A percentile compares a stretch with the other conserved stretches of the same genome.
Conservation (phyloP, 768 basidiomycete genomes). For the Suillus subluteus region DNA sequence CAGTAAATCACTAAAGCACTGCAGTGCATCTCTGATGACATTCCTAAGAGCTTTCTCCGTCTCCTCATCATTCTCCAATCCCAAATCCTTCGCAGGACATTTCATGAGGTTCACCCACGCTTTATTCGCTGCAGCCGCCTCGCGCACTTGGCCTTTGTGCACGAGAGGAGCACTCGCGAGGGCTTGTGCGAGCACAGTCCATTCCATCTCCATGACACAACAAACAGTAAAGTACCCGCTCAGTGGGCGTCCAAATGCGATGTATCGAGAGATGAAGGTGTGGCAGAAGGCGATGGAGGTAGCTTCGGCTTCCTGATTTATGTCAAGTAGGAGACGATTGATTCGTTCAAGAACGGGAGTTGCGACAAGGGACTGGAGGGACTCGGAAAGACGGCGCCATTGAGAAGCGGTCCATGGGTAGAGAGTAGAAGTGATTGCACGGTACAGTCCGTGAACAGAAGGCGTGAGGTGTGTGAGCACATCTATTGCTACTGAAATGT, state of each 20-base stretch:
- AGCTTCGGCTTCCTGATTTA: constrained; percentile 54
- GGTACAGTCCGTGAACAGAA: constrained; percentile 83
- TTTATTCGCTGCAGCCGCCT: constrained; percentile 83
- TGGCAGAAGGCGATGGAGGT: constrained; percentile 62
- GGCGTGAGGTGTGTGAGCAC: constrained; percentile 79
- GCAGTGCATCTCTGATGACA: constrained; percentile 64
- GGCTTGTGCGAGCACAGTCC: constrained; percentile 82
- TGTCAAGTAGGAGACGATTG: constrained; percentile 69
- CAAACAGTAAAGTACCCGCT: constrained; percentile 91
- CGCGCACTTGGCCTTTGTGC: constrained; percentile 33
- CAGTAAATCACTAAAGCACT: constrained; percentile 78
- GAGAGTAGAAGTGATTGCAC: constrained; percentile 79
- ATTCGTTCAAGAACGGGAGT: constrained; percentile 71
- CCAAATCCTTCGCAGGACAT: constrained; percentile 43
- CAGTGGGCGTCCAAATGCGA: constrained; percentile 73
- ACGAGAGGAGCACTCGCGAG: constrained; percentile 42
- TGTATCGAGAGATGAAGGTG: constrained; percentile 76
- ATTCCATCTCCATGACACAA: constrained; percentile 83
- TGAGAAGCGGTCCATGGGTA: constrained; percentile 74
- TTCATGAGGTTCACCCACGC: constrained; percentile 77
- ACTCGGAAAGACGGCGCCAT: constrained; percentile 60
- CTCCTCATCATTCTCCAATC: constrained; percentile 39
- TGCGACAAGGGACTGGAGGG: constrained; percentile 64
- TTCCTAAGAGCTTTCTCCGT: constrained; percentile 46
- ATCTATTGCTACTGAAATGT: constrained; percentile 54